Base-by-base conservation (phyloP, 306 rosid species). In the Rosa multiflora region DNA sequence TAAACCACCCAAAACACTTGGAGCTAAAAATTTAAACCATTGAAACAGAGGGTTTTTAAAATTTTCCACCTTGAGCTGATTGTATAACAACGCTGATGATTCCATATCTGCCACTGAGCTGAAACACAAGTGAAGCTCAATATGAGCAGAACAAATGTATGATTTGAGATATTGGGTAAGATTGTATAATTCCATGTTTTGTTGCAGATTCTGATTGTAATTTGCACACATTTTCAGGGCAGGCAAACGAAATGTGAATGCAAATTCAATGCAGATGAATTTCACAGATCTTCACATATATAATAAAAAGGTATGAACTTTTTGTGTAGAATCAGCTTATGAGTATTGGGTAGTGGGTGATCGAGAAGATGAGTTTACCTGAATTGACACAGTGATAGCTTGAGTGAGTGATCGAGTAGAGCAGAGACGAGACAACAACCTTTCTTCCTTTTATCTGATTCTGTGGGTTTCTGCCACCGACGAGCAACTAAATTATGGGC, bases 51-150 rank as follows among this genome's bases (percentile, higher is more conserved):
- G 23, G 6, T 37, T 39, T 64, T 12, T 1, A 39, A 67, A 39
- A 37, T 5, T 8, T 40, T 29, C 43, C 32, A 87, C 92, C 89
- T 75, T 84, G 72, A 89, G 88, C 70, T 83, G 89, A 74, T 82
- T 89, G 74, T 76, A 87, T 9, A 89, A 82, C 76, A 70, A 17
- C 5, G 76, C 35, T 9, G 84, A 63, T 5, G 88, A 67, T 67
- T 83, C 93, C 93, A 89, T 89, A 12, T 62, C 47, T 43, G 15
- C 70, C 70, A 61, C 78, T 44, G 18, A 44, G 70, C 78, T 75
- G 43, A 44, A 75, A 59, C 46, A 42, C 44, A 59, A 43, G 26
- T 42, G 55, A 26, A 26, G 17, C 43, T 40, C 29, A 49, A 43
- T 1, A 58, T 74, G 49, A 73, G 67, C 70, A 14, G 44, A 10